Base-by-base conservation (phyloP, 495 filamentous ascomycete species). In the Neurospora sp. region DNA sequence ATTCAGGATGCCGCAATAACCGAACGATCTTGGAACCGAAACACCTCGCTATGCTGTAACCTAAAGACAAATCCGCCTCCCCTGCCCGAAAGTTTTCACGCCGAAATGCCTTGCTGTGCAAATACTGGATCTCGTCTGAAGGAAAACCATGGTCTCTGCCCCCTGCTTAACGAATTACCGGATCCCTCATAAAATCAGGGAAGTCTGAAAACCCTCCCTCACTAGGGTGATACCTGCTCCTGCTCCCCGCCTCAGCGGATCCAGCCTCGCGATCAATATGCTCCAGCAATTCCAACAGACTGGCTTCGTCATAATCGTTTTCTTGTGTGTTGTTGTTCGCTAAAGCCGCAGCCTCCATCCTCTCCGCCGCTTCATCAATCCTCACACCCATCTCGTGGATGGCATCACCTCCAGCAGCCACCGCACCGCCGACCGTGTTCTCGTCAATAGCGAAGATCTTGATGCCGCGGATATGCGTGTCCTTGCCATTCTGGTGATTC, bases 401-500 rank as follows among this genome's bases (percentile, higher is more conserved):
- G 11, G 71, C 45, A 0, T 74, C 75, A 5, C 66, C 37, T 4
- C 13, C 71, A 62, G 19, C 73, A 1, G 10, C 42, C 19, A 70
- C 39, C 19, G 54, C 42, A 10, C 59, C 62, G 15, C 75, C 74
- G 5, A 74, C 72, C 24, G 81, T 77, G 15, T 79, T 79, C 38
- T 87, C 85, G 71, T 98, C 94, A 54, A 86, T 82, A 6, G 93
- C 92, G 79, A 93, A 99, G 36, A 99, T 89, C 86, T 98, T 94
- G 79, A 99, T 86, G 0, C 93, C 95, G 43, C 96, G 90, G 48
- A 99, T 89, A 86, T 99, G 96, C 4, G 96, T 99, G 81, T 99
- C 96, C 80, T 99, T 99, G 72, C 96, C 96, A 81, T 99, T 99
- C 85, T 99, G 96, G 82, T 99, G 96, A 77, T 99, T 99, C 83